A percentile compares a stretch with the other conserved stretches of the same genome.
Conservation (phyloP, 2,329 filamentous ascomycete species). For the Pyrenochaeta sp. region DNA sequence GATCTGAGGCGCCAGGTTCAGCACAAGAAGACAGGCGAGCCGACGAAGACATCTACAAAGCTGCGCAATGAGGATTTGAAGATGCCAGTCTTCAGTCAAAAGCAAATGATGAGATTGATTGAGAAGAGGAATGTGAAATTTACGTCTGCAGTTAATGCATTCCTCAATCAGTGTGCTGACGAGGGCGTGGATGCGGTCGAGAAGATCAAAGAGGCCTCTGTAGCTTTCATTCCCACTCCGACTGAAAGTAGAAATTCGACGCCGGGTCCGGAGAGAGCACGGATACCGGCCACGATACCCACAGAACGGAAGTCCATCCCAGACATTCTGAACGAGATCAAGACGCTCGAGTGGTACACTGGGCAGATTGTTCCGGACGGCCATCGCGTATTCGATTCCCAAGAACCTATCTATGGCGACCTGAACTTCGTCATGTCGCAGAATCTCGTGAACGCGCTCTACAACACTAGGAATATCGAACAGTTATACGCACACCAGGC, state of each 20-base stretch:
- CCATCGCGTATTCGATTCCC: constrained; percentile 87
- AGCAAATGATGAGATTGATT: constrained; percentile 88
- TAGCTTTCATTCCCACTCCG: constrained; percentile 69
- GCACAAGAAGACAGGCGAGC: constrained; percentile 76
- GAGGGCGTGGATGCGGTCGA: constrained; percentile 73
- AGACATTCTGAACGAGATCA: constrained; percentile 86
- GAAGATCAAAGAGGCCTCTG: constrained; percentile 66
- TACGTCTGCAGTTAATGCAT: constrained; percentile 75
- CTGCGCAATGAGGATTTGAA: constrained; percentile 81
- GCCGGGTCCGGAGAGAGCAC: constrained; percentile 53
- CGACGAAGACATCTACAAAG: constrained; percentile 71
- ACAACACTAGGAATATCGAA: constrained; percentile 88
- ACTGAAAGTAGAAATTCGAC: constrained; percentile 55
- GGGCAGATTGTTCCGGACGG: constrained; percentile 93
- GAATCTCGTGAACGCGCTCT: constrained; percentile 91
- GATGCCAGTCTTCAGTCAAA: constrained; percentile 92
- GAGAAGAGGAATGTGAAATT: constrained; percentile 91
- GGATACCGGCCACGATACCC: constrained; percentile 76
- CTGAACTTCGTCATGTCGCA: constrained; percentile 88
- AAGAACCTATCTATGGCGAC: constrained; percentile 81
- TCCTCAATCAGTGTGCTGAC: constrained; percentile 76
- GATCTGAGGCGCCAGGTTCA: constrained; percentile 84
- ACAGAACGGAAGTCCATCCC: constrained; percentile 80
- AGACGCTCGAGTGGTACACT: constrained; percentile 84
- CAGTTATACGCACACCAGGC: constrained; percentile 91